A percentile compares a stretch with the other conserved stretches of the same genome.
Conservation (phyloP, 2,329 filamentous ascomycete genomes). For the Diplodia sapinea region DNA sequence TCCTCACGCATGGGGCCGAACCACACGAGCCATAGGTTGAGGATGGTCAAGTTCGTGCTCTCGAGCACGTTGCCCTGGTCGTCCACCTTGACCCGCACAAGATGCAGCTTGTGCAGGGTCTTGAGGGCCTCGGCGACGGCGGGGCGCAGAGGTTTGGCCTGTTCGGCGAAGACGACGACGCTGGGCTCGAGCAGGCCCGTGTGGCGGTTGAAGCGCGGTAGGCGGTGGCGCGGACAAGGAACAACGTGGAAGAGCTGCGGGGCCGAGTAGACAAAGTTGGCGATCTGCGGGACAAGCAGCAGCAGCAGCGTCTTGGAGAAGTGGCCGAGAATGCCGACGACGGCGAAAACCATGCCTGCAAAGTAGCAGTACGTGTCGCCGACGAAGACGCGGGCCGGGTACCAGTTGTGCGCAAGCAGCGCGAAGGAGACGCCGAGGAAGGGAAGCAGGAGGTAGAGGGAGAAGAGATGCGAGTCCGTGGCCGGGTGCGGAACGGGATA, state of each 20-base stretch:
- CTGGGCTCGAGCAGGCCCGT: slow-evolving; percentile 87
- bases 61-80: slow-evolving; percentile 73
- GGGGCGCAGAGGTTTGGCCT: slow-evolving; percentile 68
- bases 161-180: slow-evolving; percentile 67
- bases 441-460: slow-evolving; percentile 89
- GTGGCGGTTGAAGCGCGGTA: slow-evolving; percentile 85
- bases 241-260: slow-evolving; percentile 91
- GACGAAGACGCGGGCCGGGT: slow-evolving; percentile 91
- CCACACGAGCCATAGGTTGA: slow-evolving; percentile 97
- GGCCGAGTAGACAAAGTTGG: slow-evolving; percentile 93
- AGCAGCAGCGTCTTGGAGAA: slow-evolving; percentile 97
- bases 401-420: slow-evolving; percentile 91
- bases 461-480: slow-evolving; percentile 94
- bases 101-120: slow-evolving; percentile 68
- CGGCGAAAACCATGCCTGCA: slow-evolving; percentile 97
- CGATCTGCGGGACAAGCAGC: slow-evolving; percentile 88
- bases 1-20: slow-evolving; percentile 90
- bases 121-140: slow-evolving; percentile 69
- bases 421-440: slow-evolving; percentile 92
- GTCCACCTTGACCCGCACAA: slow-evolving; percentile 72
- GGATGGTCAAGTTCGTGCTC: slow-evolving; percentile 87
- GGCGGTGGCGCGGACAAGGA: slow-evolving; percentile 88
- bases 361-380: slow-evolving; percentile 99
- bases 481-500: slow-evolving; percentile 84
- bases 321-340: slow-evolving; percentile 94